Evolutionary conservation across 2,329 filamentous ascomycete genomes (phyloP).

Genomic region (Apiospora hydei): DNA sequence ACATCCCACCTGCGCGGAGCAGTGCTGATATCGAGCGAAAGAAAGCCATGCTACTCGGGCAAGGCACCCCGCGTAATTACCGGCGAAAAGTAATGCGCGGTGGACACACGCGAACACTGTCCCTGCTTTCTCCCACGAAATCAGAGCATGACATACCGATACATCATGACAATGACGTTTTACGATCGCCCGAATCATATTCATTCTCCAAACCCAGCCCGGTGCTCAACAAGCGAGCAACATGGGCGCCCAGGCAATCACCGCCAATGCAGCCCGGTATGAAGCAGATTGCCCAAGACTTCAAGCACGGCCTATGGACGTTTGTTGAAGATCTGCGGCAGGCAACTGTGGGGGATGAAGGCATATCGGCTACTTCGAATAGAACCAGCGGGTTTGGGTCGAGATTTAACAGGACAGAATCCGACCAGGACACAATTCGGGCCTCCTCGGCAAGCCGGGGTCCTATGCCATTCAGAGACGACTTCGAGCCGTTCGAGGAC

Average conservation of each 20-base stretch:
- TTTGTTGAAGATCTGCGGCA: slow-evolving; percentile 96
- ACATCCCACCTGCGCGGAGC: slow-evolving; percentile 41
- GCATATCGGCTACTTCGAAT: slow-evolving; percentile 64
- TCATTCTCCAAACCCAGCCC: slow-evolving; percentile 39
- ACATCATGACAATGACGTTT: slow-evolving; percentile 56
- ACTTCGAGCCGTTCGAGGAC: slow-evolving; percentile 43
- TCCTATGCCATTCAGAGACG: slow-evolving; percentile 52
- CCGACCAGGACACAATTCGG: slow-evolving; percentile 57
- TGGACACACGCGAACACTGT: slow-evolving; percentile 71
- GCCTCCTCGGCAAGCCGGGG: slow-evolving; percentile 49
- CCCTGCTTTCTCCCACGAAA: slow-evolving; percentile 77
- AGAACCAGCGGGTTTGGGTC: slow-evolving; percentile 44
- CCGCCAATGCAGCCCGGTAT: slow-evolving; percentile 51
- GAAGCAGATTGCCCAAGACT: slow-evolving; percentile 87
- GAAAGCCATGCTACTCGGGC: slow-evolving; percentile 70
- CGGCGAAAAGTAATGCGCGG: slow-evolving; percentile 74
- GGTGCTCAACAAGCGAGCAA: slow-evolving; percentile 60
- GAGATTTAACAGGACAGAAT: slow-evolving; percentile 36
- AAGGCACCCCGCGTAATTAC: slow-evolving; percentile 47
- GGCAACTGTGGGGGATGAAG: slow-evolving; percentile 95
- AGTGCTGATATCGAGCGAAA: slow-evolving; percentile 75
- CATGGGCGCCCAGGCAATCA: slow-evolving; percentile 63
- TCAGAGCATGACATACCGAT: slow-evolving; percentile 51
- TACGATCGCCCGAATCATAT: slow-evolving; percentile 43
- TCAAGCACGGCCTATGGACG: slow-evolving; percentile 88